A percentile compares a stretch with the other conserved stretches of the same genome.
phyloP scores from a whole-genome alignment of 164 flowering plant species.

The Umbellularia californica region DNA sequence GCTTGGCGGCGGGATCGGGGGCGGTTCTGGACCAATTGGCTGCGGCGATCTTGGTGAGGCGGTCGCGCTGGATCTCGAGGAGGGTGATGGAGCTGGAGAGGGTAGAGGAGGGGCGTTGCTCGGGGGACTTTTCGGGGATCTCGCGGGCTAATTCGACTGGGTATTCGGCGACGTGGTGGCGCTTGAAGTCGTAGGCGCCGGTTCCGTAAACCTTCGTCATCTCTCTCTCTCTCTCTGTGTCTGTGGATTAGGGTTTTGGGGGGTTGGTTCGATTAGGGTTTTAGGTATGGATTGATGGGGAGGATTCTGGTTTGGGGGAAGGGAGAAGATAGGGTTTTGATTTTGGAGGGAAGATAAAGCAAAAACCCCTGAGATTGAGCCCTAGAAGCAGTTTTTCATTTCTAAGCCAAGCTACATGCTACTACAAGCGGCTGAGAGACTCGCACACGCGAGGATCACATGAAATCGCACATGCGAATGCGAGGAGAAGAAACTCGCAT shows the following conservation, averaged over 20 bases:
- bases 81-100: constrained; percentile 66
- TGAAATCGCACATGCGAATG: too few species aligned
- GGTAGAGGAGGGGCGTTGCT: constrained; percentile 40
- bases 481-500: too few species aligned
- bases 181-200: constrained; percentile 76
- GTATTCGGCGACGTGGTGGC: constrained; percentile 92
- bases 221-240: not conserved
- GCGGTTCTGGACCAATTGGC: constrained; percentile 61
- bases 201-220: constrained; percentile 87
- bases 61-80: constrained; percentile 70
- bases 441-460: too few species aligned
- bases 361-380: too few species aligned
- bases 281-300: too few species aligned
- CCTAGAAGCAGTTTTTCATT: too few species aligned
- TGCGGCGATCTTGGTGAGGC: constrained; percentile 71
- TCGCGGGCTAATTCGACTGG: constrained; percentile 35
- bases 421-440: too few species aligned
- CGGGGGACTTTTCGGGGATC: constrained; percentile 30
- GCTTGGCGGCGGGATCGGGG: constrained; percentile 17
- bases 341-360: too few species aligned
- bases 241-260: not conserved
- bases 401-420: too few species aligned
- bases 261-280: too few species aligned
- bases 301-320: too few species aligned
- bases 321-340: too few species aligned